Evolutionary conservation across 2,329 filamentous ascomycete genomes (phyloP), one percentile per base, ranked within the genome.

Genomic region (Neoascochyta sp.): DNA sequence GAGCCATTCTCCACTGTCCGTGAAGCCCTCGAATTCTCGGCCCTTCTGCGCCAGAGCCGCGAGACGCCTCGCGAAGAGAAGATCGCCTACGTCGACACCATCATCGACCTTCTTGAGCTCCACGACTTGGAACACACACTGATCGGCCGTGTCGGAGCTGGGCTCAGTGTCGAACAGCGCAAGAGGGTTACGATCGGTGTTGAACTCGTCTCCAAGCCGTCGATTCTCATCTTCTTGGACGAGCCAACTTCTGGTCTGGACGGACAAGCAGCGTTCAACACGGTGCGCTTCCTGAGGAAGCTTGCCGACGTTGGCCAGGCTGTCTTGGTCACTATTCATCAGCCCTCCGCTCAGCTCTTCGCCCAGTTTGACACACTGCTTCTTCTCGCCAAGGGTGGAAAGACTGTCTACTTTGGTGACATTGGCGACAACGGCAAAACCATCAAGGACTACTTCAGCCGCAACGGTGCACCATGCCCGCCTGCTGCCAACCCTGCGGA

Each of bases 311-410:
- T 81, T 2, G 86, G 86, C 2, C 86, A 92, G 57, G 86, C 86
- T 7, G 83, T 92, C 40, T 73, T 92, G 2, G 88, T 84, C 65
- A 92, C 86, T 1, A 92, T 92, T 39, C 86, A 92, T 54, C 86
- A 92, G 54, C 86, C 86, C 2, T 87, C 85, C 35, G 82, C 84
- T 12, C 78, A 82, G 1, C 70, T 92, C 0, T 90, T 93, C 45
- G 82, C 87, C 54, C 80, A 86, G 59, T 93, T 92, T 44, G 86
- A 92, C 54, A 76, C 84, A 4, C 71, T 93, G 1, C 68, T 92
- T 2, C 69, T 92, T 3, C 71, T 92, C 2, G 76, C 87, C 57
- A 74, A 74, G 22, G 86, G 86, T 27, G 86, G 86, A 7, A 74
- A 80, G 27, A 83, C 81, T 12, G 83, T 90, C 18, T 92, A 92